Conservation (phyloP, 192 early-diverging fungal genomes). For the Umbelopsis sp. region DNA sequence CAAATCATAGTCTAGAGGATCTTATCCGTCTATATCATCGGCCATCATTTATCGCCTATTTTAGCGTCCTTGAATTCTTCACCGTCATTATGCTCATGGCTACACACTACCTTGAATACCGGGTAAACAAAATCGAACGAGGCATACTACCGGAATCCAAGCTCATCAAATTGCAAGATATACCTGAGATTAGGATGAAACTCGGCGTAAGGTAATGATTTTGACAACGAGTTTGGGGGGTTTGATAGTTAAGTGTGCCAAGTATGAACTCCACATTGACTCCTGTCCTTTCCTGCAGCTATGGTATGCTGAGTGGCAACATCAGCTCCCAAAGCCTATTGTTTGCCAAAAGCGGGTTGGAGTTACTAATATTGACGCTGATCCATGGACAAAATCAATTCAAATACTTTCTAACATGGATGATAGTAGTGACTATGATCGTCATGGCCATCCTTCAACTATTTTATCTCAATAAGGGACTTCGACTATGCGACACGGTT, state of each 20-base stretch:
- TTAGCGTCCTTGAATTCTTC: conserved; percentile 52
- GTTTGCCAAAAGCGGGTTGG: conserved; percentile 79
- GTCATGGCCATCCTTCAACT: conserved; percentile 58
- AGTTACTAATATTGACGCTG: conserved; percentile 64
- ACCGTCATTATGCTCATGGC: conserved; percentile 50
- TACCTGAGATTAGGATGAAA: conserved; percentile 25
- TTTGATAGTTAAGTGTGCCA: too few relatives aligned
- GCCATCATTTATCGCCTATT: conserved; percentile 69
- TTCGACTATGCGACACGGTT: conserved; percentile 74
- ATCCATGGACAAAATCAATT: conserved; percentile 64
- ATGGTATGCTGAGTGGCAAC: conserved; percentile 69
- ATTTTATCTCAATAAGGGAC: conserved; percentile 76
- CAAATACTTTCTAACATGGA: conserved; percentile 66
- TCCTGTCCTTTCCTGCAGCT: conserved; percentile 30
- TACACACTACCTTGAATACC: conserved; percentile 46
- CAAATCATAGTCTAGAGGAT: conserved; percentile 65
- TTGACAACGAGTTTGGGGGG: too few relatives aligned
- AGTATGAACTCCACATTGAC: neutral
- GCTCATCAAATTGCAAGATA: neutral
- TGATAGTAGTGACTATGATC: conserved; percentile 61
- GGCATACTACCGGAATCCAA: neutral
- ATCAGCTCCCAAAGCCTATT: conserved; percentile 73
- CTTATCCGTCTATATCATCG: conserved; percentile 66
- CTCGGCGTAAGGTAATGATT: conserved; percentile 39
- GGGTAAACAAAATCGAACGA: conserved; percentile 19